A percentile compares a stretch with the other conserved stretches of the same genome.
Conservation (phyloP, 2,329 filamentous ascomycete species). For the Paramyrothecium sp. region DNA sequence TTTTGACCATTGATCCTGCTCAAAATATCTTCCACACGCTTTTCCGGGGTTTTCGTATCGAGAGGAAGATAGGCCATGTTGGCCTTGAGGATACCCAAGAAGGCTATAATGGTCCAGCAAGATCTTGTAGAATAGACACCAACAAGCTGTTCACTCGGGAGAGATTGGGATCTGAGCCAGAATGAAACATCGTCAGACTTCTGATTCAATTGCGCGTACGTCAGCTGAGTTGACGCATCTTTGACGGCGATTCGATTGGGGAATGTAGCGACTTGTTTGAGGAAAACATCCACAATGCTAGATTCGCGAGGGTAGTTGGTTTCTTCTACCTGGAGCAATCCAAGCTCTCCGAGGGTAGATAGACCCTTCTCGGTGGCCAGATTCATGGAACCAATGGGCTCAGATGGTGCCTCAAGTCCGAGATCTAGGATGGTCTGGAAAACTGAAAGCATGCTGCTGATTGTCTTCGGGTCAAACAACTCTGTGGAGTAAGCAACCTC, state of each 20-base stretch:
- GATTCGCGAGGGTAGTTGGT: conserved; percentile 10
- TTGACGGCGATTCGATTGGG: conserved; percentile 8
- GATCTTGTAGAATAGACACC: conserved; percentile 15
- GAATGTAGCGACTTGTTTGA: conserved; percentile 1
- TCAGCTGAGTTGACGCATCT: conserved; percentile 5
- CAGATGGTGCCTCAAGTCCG: conserved; percentile 9
- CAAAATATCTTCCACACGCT: conserved; percentile 15
- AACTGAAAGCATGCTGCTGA: conserved; percentile 12
- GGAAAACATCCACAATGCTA: conserved; percentile 10
- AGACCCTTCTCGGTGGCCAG: conserved; percentile 2
- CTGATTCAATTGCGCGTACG: conserved; percentile 8
- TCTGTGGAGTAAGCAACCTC: conserved; percentile 12
- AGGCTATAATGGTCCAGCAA: conserved; percentile 16
- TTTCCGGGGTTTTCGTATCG: conserved; percentile 13
- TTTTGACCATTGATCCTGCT: conserved; percentile 5
- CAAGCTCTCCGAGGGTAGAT: conserved; percentile 9
- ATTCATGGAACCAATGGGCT: conserved; percentile 2
- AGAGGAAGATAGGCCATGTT: conserved; percentile 22
- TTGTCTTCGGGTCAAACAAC: conserved; percentile 12
- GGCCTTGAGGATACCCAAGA: conserved; percentile 23
- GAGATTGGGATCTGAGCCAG: conserved; percentile 1
- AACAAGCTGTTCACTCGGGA: conserved; percentile 12
- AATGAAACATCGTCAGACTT: conserved; percentile 3
- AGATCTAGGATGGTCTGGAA: conserved; percentile 13
- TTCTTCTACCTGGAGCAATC: conserved; percentile 11